phyloP scores from a whole-genome alignment of 2,329 filamentous ascomycete species.

The Parastagonospora avenae region DNA sequence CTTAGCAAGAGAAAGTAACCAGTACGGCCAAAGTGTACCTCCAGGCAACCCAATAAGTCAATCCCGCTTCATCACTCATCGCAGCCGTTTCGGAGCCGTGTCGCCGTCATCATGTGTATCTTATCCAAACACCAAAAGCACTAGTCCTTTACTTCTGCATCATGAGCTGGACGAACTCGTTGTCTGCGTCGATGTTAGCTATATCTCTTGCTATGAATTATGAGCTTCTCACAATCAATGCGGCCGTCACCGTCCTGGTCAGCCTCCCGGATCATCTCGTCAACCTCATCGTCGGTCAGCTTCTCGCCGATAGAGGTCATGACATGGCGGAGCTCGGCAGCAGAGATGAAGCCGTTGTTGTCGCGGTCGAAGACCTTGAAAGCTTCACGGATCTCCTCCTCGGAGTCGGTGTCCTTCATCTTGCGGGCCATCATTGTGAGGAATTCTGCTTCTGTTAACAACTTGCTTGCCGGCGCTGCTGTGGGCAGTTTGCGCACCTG shows the following conservation, averaged over 20 bases:
- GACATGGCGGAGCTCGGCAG: conserved; percentile 65
- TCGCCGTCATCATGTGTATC: conserved; percentile 37
- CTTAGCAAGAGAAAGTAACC: conserved; percentile 22
- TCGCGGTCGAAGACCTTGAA: conserved; percentile 72
- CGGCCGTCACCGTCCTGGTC: conserved; percentile 68
- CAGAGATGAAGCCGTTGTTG: conserved; percentile 68
- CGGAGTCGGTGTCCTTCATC: conserved; percentile 65
- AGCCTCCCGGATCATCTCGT: conserved; percentile 69
- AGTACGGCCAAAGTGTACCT: conserved; percentile 15
- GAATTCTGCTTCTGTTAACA: conserved; percentile 57
- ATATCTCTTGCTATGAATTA: background rate
- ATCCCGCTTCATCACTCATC: conserved; percentile 35
- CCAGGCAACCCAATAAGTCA: conserved; percentile 23
- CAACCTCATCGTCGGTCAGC: conserved; percentile 65
- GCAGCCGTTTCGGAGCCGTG: conserved; percentile 33
- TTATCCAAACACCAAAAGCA: conserved; percentile 29
- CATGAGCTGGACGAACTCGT: conserved; percentile 62
- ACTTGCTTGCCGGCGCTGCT: background rate
- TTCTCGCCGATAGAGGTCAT: conserved; percentile 70
- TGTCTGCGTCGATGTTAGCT: conserved; percentile 48
- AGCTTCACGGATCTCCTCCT: conserved; percentile 68
- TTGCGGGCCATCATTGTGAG: conserved; percentile 69
- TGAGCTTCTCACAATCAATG: conserved; percentile 62
- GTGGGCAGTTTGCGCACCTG: conserved; percentile 49
- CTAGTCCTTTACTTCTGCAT: conserved; percentile 56